Conservation (phyloP, 495 filamentous ascomycete species). For the Glonium stellatum region DNA sequence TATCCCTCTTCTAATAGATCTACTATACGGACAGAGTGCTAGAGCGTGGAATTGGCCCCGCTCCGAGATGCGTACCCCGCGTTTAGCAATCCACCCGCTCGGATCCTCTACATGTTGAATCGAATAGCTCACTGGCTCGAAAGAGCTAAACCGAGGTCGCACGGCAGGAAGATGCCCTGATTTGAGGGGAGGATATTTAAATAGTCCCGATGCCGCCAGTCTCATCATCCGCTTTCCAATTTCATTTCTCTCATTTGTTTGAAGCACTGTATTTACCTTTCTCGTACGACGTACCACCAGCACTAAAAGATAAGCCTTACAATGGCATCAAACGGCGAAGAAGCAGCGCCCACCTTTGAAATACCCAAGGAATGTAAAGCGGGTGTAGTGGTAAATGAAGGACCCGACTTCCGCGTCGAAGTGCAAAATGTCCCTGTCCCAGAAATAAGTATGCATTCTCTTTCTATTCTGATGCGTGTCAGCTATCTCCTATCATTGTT, state of each 20-base stretch:
- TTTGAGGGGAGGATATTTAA: not conserved
- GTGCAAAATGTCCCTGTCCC: constrained; percentile 49
- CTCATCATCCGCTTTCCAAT: not conserved
- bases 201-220: not conserved
- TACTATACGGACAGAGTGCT: not conserved
- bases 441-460: constrained; percentile 39
- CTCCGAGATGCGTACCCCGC: not conserved
- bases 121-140: not conserved
- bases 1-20: not conserved
- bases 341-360: constrained; percentile 18
- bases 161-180: not conserved
- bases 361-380: constrained; percentile 51
- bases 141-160: not conserved
- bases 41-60: not conserved
- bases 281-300: not conserved
- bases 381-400: constrained; percentile 49
- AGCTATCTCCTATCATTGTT: not conserved
- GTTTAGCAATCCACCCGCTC: not conserved
- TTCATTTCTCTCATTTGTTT: not conserved
- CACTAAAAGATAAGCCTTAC: not conserved
- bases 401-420: constrained; percentile 46
- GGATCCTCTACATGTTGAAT: too few relatives aligned
- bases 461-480: not conserved
- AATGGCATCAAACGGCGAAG: not conserved
- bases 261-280: not conserved